phyloP scores from a whole-genome alignment of 225 moss, liverwort and hornwort species.

The Marchantia polymorpha region DNA sequence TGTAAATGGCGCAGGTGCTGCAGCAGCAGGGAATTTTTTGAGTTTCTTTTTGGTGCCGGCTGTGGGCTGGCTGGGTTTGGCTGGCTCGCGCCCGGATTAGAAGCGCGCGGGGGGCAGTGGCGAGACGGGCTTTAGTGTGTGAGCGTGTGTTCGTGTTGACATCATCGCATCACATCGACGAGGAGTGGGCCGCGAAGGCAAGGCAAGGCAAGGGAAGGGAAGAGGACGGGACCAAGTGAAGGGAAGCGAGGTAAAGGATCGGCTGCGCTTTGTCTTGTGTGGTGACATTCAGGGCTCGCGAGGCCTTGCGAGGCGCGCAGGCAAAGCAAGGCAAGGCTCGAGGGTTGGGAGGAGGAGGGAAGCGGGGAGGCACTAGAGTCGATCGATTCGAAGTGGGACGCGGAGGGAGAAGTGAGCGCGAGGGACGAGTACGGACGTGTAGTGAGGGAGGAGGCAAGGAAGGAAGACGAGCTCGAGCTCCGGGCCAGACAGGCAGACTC shows the following conservation, averaged over 20 bases:
- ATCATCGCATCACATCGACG: neutral
- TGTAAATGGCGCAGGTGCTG: neutral
- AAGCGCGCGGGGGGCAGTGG: neutral
- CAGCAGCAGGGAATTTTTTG: neutral
- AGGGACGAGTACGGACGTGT: neutral
- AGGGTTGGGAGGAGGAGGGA: too few relatives aligned
- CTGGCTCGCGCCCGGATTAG: slow-evolving; percentile 11
- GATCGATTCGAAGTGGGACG: neutral
- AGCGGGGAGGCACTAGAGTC: neutral
- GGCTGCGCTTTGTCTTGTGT: neutral
- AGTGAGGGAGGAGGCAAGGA: neutral
- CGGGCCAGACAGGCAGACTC: too few relatives aligned
- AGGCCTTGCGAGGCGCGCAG: neutral
- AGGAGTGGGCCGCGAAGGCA: neutral
- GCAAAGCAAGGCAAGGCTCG: neutral
- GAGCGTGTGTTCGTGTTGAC: neutral
- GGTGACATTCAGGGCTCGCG: too few relatives aligned
- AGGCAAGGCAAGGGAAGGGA: too few relatives aligned
- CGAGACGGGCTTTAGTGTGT: neutral
- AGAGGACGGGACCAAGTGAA: too few relatives aligned
- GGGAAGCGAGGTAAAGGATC: too few relatives aligned
- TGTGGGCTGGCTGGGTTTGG: slow-evolving; percentile 1
- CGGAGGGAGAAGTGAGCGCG: neutral
- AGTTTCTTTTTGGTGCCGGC: neutral
- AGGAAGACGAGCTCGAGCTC: neutral